Evolutionary conservation across 106 monocot genomes (phyloP).

Genomic region (Acanthochlamys bracteata): DNA sequence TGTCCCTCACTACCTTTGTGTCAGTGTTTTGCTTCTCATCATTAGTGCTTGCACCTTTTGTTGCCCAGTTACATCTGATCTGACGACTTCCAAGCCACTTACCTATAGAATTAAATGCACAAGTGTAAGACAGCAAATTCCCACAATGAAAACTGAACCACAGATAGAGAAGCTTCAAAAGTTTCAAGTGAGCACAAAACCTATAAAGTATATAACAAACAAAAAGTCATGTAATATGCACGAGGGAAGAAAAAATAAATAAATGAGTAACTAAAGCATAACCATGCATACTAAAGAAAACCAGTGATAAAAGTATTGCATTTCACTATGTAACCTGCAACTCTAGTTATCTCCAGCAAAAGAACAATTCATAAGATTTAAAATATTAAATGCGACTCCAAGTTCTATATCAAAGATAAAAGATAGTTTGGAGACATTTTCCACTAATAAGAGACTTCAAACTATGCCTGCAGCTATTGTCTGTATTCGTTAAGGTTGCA

Average conservation of each 20-base stretch:
- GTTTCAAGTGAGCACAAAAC: neutral
- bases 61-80: constrained; percentile 96
- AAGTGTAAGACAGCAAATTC: neutral
- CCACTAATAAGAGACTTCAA: too few relatives aligned
- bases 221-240: neutral
- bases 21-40: constrained; percentile 56
- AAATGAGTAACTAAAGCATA: too few relatives aligned
- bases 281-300: too few relatives aligned
- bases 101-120: constrained; percentile 25
- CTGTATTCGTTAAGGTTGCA: neutral
- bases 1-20: constrained; percentile 42
- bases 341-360: too few relatives aligned
- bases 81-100: constrained; percentile 93
- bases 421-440: too few relatives aligned
- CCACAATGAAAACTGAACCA: neutral
- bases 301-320: too few relatives aligned
- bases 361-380: too few relatives aligned
- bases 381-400: too few relatives aligned
- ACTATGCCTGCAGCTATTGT: too few relatives aligned
- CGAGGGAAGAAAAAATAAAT: neutral
- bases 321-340: too few relatives aligned
- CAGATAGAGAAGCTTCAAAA: neutral
- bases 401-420: too few relatives aligned
- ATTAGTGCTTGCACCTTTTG: constrained; percentile 43
- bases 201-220: neutral